Conservation (phyloP, 805 yeast species). For the Blastobotrys chiropterorum region DNA sequence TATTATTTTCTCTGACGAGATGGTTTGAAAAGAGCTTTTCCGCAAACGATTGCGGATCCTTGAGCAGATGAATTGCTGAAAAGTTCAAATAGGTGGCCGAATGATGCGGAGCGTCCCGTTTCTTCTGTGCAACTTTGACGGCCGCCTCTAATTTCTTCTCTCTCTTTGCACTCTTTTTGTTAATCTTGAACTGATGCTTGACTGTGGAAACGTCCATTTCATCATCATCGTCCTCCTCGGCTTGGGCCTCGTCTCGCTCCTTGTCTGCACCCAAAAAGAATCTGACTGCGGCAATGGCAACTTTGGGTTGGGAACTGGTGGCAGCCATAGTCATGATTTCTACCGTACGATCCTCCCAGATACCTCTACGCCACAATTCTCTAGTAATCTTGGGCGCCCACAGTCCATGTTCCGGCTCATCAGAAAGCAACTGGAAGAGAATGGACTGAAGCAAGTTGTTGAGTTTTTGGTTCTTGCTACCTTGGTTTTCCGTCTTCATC, state of each 20-base stretch:
- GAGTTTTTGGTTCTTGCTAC: slow-evolving; percentile 83
- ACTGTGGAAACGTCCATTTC: slow-evolving; percentile 57
- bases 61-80: slow-evolving; percentile 85
- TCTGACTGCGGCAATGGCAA: slow-evolving; percentile 80
- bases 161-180: slow-evolving; percentile 75
- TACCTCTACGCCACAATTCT: slow-evolving; percentile 95
- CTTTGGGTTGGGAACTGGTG: slow-evolving; percentile 65
- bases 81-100: slow-evolving; percentile 79
- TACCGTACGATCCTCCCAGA: slow-evolving; percentile 98
- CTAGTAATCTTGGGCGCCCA: slow-evolving; percentile 96
- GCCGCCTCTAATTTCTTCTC: slow-evolving; percentile 77
- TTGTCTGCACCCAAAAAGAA: slow-evolving; percentile 94
- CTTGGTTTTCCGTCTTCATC: slow-evolving; percentile 76
- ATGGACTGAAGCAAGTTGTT: slow-evolving; percentile 89
- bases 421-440: slow-evolving; percentile 78
- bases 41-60: slow-evolving; percentile 98
- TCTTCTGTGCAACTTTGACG: slow-evolving; percentile 51
- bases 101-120: slow-evolving; percentile 42
- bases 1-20: slow-evolving; percentile 56
- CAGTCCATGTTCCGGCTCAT: slow-evolving; percentile 74
- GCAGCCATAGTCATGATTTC: slow-evolving; percentile 97
- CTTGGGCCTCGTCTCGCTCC: slow-evolving; percentile 80
- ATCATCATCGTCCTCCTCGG: slow-evolving; percentile 52
- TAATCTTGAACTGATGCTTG: slow-evolving; percentile 75
- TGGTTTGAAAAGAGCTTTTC: slow-evolving; percentile 72